A percentile compares a stretch with the other conserved stretches of the same genome.
Evolutionary conservation across 805 yeast genomes (phyloP).

Genomic region (Lipomyces mesembrius): DNA sequence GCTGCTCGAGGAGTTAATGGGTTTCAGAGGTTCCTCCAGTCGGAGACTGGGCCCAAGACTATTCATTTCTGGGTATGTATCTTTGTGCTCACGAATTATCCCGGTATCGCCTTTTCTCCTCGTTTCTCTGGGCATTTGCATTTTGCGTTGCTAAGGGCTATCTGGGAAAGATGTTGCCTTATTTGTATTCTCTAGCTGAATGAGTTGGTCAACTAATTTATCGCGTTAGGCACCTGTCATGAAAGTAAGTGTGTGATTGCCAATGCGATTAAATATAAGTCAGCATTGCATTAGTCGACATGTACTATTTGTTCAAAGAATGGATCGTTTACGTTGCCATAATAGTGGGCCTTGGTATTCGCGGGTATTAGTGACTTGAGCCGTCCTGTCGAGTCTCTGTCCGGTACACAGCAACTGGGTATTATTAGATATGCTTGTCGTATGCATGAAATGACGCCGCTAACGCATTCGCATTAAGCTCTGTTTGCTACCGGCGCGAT

Average conservation of each 20-base stretch:
- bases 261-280: not conserved
- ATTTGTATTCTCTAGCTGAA: not conserved
- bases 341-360: slow-evolving; percentile 81
- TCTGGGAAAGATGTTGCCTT: not conserved
- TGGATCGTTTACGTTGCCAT: slow-evolving; percentile 15
- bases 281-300: no score
- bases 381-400: slow-evolving; percentile 89
- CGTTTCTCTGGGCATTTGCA: not conserved
- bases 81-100: not conserved
- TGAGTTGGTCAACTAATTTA: not conserved
- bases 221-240: slow-evolving; percentile 58
- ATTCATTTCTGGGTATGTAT: slow-evolving; percentile 90
- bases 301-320: not conserved
- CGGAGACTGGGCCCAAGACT: slow-evolving; percentile 96
- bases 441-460: slow-evolving; percentile 8
- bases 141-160: not conserved
- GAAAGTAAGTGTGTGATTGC: slow-evolving; percentile 47
- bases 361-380: slow-evolving; percentile 88
- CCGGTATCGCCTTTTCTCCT: not conserved
- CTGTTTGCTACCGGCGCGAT: slow-evolving; percentile 88
- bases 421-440: slow-evolving; percentile 3
- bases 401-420: slow-evolving; percentile 79
- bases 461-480: slow-evolving; percentile 50
- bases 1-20: slow-evolving; percentile 20
- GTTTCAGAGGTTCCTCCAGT: slow-evolving; percentile 72